phyloP scores from a whole-genome alignment of 169 alveolate genomes.

The Babesia sp. region DNA sequence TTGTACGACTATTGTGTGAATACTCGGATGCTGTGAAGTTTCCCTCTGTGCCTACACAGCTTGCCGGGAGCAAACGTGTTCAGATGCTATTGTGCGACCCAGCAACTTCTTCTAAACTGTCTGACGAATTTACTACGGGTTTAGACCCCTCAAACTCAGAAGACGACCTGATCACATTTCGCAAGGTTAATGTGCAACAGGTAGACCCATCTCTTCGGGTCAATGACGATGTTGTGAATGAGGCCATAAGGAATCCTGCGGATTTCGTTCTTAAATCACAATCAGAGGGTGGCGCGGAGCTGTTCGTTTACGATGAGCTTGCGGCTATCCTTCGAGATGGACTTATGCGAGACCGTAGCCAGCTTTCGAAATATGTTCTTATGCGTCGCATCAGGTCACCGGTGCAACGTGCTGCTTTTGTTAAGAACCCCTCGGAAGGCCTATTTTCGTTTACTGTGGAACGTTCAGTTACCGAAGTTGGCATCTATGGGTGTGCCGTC shows the following conservation, averaged over 20 bases:
- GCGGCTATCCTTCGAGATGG: constrained; percentile 13
- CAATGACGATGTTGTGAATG: constrained; percentile 25
- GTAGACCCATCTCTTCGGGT: constrained; percentile 60
- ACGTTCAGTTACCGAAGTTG: constrained; percentile 53
- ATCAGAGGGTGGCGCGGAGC: constrained; percentile 55
- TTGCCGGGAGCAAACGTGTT: constrained; percentile 54
- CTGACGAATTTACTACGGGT: background rate
- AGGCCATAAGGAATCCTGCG: constrained; percentile 50
- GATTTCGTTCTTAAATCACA: constrained; percentile 49
- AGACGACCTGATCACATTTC: background rate
- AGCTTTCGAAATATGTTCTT: constrained; percentile 49
- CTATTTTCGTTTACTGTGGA: constrained; percentile 24
- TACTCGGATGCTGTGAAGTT: constrained; percentile 59
- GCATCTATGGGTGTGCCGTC: constrained; percentile 56
- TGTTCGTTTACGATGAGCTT: constrained; percentile 17
- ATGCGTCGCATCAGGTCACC: constrained; percentile 55
- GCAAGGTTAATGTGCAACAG: constrained; percentile 40
- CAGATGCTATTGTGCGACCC: constrained; percentile 59
- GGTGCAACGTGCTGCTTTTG: constrained; percentile 52
- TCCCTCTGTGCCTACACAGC: constrained; percentile 56
- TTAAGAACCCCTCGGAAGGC: constrained; percentile 13
- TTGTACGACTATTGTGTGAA: constrained; percentile 29
- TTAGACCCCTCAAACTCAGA: background rate
- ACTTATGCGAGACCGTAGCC: background rate
- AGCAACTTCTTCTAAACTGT: background rate